These are phyloP conservation scores for Fusarium nodosum DNA, from an alignment of 2,329 filamentous ascomycete species.

Conservation along the genomic window DNA sequence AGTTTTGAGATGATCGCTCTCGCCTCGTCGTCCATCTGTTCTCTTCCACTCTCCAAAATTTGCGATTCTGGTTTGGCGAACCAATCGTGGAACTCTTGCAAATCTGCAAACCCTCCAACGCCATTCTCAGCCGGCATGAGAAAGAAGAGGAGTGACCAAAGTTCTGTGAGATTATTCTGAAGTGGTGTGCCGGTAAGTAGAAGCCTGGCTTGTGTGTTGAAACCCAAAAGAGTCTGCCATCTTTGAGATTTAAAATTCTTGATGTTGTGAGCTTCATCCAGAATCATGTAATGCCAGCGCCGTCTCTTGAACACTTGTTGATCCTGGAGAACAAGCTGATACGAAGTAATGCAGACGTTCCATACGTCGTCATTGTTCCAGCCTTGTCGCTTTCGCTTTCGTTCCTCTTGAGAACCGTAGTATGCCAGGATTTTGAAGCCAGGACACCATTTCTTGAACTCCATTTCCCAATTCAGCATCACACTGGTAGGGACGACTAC, in stretches of 20 bases:
- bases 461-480: conserved; percentile 99
- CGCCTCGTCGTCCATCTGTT: conserved; percentile 94
- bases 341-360: conserved; percentile 98
- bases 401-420: conserved; percentile 93
- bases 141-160: conserved; percentile 98
- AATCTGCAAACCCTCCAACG: conserved; percentile 89
- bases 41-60: conserved; percentile 93
- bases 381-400: conserved; percentile 88
- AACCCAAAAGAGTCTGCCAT: conserved; percentile 94
- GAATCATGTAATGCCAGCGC: conserved; percentile 96
- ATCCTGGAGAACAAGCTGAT: conserved; percentile 95
- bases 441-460: conserved; percentile 99
- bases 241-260: conserved; percentile 99
- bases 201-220: conserved; percentile 89
- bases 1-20: conserved; percentile 92
- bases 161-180: conserved; percentile 95
- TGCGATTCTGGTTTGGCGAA: conserved; percentile 96
- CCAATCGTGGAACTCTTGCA: conserved; percentile 97
- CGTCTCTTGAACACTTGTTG: conserved; percentile 93
- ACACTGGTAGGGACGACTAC: conserved; percentile 98
- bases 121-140: conserved; percentile 92
- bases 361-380: conserved; percentile 95
- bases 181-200: conserved; percentile 94
- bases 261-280: conserved; percentile 99
- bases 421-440: conserved; percentile 98